Percentiles rank a stretch among this genome's conserved stretches.
Evolutionary conservation across 2,329 filamentous ascomycete genomes (phyloP).

Genomic region (Aspergillus cejpii): DNA sequence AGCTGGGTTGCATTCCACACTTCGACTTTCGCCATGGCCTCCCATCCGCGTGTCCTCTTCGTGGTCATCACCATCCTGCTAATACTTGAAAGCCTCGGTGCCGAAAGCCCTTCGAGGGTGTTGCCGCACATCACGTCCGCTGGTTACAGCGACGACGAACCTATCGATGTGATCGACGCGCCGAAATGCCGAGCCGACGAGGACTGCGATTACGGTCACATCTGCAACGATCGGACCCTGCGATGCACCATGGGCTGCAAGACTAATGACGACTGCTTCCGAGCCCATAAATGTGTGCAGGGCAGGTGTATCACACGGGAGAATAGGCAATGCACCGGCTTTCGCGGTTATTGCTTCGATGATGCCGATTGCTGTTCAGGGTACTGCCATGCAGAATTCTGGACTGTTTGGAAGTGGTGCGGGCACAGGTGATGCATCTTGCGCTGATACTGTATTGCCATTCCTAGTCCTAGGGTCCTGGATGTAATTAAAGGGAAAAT

Average conservation of each 20-base stretch:
- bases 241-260: slow-evolving; percentile 4
- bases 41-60: no score
- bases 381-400: background rate
- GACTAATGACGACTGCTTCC: slow-evolving; percentile 3
- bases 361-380: slow-evolving; percentile 2
- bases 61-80: no score
- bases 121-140: background rate
- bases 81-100: no score
- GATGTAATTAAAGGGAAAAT: no score
- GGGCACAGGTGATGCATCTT: background rate
- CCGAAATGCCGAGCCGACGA: background rate
- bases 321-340: background rate
- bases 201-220: slow-evolving; percentile 5
- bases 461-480: no score
- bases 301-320: background rate
- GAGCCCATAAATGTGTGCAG: background rate
- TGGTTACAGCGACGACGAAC: background rate
- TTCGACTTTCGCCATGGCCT: no score
- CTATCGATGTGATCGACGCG: background rate
- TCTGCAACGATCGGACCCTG: background rate
- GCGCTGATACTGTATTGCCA: background rate
- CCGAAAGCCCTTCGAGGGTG: no score
- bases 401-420: background rate
- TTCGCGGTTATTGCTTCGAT: background rate
- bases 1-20: no score